phyloP scores from a whole-genome alignment of 805 yeast species.

The Saccharomycopsis fibuligera region DNA sequence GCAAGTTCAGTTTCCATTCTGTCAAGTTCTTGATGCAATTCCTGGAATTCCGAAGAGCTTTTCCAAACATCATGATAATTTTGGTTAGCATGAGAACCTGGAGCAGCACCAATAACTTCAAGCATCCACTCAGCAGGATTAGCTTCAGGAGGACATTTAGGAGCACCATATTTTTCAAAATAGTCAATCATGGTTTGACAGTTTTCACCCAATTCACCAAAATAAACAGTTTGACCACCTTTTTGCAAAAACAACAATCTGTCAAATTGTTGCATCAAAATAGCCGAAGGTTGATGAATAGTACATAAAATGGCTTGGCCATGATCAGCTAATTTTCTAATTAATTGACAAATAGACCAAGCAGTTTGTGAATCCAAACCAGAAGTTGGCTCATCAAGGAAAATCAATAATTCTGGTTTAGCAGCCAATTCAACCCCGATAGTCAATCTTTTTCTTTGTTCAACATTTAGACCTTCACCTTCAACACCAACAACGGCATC shows the following conservation, averaged over 20 bases:
- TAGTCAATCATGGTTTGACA: constrained; percentile 53
- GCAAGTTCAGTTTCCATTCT: constrained; percentile 44
- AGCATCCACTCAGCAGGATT: constrained; percentile 76
- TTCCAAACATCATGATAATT: constrained; percentile 66
- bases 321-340: constrained; percentile 60
- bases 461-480: constrained; percentile 67
- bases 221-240: constrained; percentile 78
- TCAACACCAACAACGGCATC: constrained; percentile 77
- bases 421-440: constrained; percentile 71
- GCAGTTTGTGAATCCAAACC: constrained; percentile 63
- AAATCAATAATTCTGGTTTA: constrained; percentile 54
- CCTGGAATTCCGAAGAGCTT: constrained; percentile 42
- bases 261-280: constrained; percentile 61
- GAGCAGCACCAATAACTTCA: constrained; percentile 75
- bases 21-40: constrained; percentile 46
- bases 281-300: constrained; percentile 73
- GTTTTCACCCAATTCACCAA: constrained; percentile 71
- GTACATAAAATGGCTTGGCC: constrained; percentile 76
- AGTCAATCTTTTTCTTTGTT: constrained; percentile 60
- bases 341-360: constrained; percentile 63
- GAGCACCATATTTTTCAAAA: constrained; percentile 69
- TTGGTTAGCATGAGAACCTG: constrained; percentile 51
- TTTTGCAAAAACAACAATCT: constrained; percentile 58
- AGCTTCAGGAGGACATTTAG: constrained; percentile 51
- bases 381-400: constrained; percentile 69